A percentile compares a stretch with the other conserved stretches of the same genome.
Evolutionary conservation across 1,284 basidiomycete genomes (phyloP).

Genomic region (Lignosus rhinocerotis): DNA sequence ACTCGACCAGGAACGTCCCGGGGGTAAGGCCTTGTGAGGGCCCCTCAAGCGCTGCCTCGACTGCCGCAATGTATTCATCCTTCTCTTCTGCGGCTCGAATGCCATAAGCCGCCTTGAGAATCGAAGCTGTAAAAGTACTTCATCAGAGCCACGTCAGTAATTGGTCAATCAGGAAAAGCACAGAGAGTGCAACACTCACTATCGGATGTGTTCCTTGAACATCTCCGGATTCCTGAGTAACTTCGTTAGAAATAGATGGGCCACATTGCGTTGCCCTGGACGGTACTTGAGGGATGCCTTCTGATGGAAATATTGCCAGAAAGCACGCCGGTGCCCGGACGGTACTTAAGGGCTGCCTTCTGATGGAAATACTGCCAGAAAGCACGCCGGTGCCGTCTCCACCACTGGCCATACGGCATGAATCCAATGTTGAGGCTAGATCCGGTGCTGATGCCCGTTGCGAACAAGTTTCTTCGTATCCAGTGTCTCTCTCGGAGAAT

Average conservation of each 20-base stretch:
- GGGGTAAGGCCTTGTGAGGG: constrained; percentile 1
- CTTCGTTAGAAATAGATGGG: constrained; percentile 6
- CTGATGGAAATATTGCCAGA: constrained; percentile 23
- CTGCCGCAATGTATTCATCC: not conserved
- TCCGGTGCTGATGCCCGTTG: constrained; percentile 7
- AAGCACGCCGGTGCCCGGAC: constrained; percentile 14
- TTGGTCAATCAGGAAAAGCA: not conserved
- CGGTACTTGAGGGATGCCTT: not conserved
- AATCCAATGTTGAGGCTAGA: constrained; percentile 19
- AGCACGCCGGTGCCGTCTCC: constrained; percentile 21
- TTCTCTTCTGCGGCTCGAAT: constrained; percentile 5
- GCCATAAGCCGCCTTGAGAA: constrained; percentile 8
- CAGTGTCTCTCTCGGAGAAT: not conserved
- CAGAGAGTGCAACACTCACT: constrained; percentile 3
- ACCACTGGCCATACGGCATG: constrained; percentile 25
- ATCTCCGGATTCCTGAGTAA: not conserved
- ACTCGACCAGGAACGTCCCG: constrained; percentile 13
- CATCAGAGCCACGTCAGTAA: not conserved
- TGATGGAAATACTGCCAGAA: constrained; percentile 25
- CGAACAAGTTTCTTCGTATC: not conserved
- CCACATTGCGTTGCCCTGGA: not conserved
- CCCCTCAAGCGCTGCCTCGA: not conserved
- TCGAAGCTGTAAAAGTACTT: constrained; percentile 5
- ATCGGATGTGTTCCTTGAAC: constrained; percentile 11
- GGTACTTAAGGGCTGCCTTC: not conserved